Evolutionary conservation across 176 grass and related monocot genomes (phyloP).

Genomic region (Phoenix dactylifera): DNA sequence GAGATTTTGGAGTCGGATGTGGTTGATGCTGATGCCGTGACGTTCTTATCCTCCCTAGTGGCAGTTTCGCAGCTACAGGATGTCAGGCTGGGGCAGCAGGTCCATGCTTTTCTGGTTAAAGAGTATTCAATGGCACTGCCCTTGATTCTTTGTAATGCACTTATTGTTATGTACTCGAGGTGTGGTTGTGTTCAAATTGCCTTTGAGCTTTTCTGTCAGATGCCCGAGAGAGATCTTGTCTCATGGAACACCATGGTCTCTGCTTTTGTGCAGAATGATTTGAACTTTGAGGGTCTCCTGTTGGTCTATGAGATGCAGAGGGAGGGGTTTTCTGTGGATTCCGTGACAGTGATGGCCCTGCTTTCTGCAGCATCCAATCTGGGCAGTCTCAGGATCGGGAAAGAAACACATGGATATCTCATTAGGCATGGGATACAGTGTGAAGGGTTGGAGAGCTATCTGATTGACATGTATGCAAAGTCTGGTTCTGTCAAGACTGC

Average conservation of each 20-base stretch:
- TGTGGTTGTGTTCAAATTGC: conserved; percentile 49
- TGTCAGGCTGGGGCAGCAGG: conserved; percentile 52
- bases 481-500: conserved; percentile 56
- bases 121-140: conserved; percentile 23
- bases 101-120: conserved; percentile 73
- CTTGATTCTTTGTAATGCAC: conserved; percentile 69
- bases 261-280: conserved; percentile 83
- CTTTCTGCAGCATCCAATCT: conserved; percentile 80
- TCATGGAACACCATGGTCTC: conserved; percentile 96
- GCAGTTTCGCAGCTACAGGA: conserved; percentile 72
- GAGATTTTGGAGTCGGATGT: conserved; percentile 38
- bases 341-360: conserved; percentile 56
- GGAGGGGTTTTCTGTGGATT: conserved; percentile 53
- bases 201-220: conserved; percentile 54
- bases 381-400: conserved; percentile 57
- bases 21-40: conserved; percentile 48
- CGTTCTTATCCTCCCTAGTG: conserved; percentile 61
- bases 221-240: conserved; percentile 75
- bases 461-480: conserved; percentile 95
- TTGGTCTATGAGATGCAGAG: conserved; percentile 76
- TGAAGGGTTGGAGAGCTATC: conserved; percentile 83
- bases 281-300: conserved; percentile 65
- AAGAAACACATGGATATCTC: conserved; percentile 72
- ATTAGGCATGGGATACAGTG: conserved; percentile 51
- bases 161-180: conserved; percentile 78